These are phyloP conservation scores for Pontederia paniculata DNA, from an alignment of 176 grass and related monocot species.

Conservation along the genomic window DNA sequence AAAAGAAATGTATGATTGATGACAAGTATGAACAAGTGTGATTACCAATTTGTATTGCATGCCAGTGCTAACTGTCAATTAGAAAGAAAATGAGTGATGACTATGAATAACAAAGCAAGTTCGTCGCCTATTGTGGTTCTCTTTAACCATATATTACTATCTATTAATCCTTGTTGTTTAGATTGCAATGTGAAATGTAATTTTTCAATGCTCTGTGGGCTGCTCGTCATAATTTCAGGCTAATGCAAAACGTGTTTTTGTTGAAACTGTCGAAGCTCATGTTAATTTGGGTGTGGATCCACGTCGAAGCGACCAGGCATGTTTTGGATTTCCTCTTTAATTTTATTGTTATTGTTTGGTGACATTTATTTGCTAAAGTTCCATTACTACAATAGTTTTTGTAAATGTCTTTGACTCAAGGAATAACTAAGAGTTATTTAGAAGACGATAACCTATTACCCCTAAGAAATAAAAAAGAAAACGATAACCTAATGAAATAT, in stretches of 20 bases:
- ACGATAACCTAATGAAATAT: no score
- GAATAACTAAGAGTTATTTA: no score
- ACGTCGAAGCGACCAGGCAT: slow-evolving; percentile 83
- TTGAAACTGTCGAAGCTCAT: slow-evolving; percentile 92
- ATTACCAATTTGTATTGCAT: no score
- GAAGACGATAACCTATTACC: no score
- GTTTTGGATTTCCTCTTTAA: not conserved
- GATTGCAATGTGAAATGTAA: not conserved
- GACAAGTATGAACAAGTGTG: no score
- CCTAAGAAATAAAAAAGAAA: no score
- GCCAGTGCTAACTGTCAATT: not conserved
- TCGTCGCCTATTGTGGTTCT: not conserved
- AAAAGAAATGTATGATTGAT: no score
- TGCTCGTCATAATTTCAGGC: slow-evolving; percentile 35
- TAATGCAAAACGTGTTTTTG: slow-evolving; percentile 59
- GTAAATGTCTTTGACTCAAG: no score
- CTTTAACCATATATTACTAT: not conserved
- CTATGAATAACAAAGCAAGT: not conserved
- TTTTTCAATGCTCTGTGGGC: slow-evolving; percentile 14
- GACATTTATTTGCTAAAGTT: no score
- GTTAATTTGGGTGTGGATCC: slow-evolving; percentile 95
- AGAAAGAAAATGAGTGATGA: not conserved
- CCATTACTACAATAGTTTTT: no score
- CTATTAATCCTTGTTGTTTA: not conserved
- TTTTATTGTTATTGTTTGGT: no score